Percentiles rank a stretch among this genome's conserved stretches.
Conservation (phyloP, 2,329 filamentous ascomycete genomes). For the Colletotrichum sp. region DNA sequence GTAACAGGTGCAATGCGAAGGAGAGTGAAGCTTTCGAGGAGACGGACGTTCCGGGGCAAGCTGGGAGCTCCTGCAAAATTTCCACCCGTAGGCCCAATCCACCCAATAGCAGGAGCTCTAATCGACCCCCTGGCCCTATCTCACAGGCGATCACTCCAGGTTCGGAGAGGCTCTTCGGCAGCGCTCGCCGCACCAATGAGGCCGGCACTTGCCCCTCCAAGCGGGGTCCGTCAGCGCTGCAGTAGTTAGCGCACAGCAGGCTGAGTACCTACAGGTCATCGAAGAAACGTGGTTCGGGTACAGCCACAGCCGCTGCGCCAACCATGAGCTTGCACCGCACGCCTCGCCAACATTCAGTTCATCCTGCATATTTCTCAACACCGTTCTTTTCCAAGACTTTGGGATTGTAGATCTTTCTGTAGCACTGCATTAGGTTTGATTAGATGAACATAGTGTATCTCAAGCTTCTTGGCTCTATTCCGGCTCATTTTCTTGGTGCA, state of each 20-base stretch:
- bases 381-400: constrained; percentile 1
- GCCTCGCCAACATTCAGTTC: neutral
- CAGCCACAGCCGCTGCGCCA: constrained; percentile 7
- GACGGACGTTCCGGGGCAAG: constrained; percentile 12
- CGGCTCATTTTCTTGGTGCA: neutral
- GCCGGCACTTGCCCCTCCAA: neutral
- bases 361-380: constrained; percentile 4
- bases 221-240: neutral
- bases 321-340: neutral
- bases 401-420: neutral
- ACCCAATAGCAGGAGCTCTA: constrained; percentile 10
- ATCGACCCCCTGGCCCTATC: neutral
- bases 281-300: constrained; percentile 6
- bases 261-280: neutral
- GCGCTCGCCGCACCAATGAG: constrained; percentile 8
- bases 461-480: neutral
- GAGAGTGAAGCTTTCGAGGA: neutral
- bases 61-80: constrained; percentile 20
- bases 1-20: neutral
- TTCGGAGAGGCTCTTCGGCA: constrained; percentile 14
- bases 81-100: constrained; percentile 7
- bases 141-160: constrained; percentile 1
- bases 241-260: neutral
- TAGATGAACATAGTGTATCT: neutral
- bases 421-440: neutral